phyloP scores from a whole-genome alignment of 768 basidiomycete genomes.

The Megacollybia marginata region DNA sequence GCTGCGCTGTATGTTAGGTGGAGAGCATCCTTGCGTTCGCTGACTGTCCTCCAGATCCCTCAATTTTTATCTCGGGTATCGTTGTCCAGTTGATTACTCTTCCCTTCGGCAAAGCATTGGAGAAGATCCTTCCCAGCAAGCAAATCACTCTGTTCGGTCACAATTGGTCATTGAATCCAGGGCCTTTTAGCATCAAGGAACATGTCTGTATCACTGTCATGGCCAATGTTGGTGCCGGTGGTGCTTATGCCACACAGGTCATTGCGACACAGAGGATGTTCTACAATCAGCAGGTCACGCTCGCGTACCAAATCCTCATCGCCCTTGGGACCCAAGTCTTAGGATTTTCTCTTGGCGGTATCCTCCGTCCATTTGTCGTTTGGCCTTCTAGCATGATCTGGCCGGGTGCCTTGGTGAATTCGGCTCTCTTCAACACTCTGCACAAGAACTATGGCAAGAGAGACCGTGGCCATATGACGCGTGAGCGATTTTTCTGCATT shows the following conservation, averaged over 20 bases:
- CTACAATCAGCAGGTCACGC: slow-evolving; percentile 51
- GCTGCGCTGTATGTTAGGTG: slow-evolving; percentile 46
- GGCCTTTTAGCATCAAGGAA: slow-evolving; percentile 88
- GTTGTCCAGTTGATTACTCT: slow-evolving; percentile 68
- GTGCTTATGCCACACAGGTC: slow-evolving; percentile 68
- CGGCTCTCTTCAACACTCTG: slow-evolving; percentile 81
- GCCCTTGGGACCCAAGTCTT: slow-evolving; percentile 57
- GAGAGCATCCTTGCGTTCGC: neutral
- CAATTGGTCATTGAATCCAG: slow-evolving; percentile 70
- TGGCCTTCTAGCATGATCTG: slow-evolving; percentile 87
- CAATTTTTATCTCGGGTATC: slow-evolving; percentile 53
- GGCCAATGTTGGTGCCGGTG: slow-evolving; percentile 59
- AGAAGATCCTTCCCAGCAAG: slow-evolving; percentile 54
- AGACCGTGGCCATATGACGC: slow-evolving; percentile 65
- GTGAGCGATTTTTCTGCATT: slow-evolving; percentile 73
- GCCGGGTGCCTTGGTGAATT: slow-evolving; percentile 79
- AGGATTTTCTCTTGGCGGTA: slow-evolving; percentile 66
- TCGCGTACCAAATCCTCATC: slow-evolving; percentile 56
- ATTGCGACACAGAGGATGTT: slow-evolving; percentile 59
- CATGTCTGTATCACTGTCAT: slow-evolving; percentile 80
- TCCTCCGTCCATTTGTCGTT: slow-evolving; percentile 75
- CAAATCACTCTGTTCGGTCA: slow-evolving; percentile 67
- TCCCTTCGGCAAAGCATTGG: slow-evolving; percentile 68
- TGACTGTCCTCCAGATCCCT: neutral
- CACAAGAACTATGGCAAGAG: slow-evolving; percentile 66